Conservation (phyloP, 2,329 filamentous ascomycete genomes). For the Neurospora sp. region DNA sequence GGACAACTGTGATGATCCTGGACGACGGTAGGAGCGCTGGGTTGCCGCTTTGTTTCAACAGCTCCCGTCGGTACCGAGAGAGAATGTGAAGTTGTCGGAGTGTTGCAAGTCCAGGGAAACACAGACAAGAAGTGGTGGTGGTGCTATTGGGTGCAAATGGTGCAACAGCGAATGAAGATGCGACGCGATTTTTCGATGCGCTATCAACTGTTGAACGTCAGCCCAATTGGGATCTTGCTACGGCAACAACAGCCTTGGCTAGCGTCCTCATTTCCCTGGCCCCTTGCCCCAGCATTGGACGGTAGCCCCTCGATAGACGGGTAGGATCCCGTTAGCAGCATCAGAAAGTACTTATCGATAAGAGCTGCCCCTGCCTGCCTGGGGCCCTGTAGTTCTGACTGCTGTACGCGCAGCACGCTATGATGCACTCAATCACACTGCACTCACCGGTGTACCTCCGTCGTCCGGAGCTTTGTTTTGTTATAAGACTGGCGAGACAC, state of each 20-base stretch:
- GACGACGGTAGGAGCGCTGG: not conserved
- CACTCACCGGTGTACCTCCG: not conserved
- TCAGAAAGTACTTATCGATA: not conserved
- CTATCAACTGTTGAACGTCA: not conserved
- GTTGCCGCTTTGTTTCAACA: not conserved
- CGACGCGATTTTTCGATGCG: conserved; percentile 12
- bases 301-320: not conserved
- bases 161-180: conserved; percentile 5
- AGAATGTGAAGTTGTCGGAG: not conserved
- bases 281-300: not conserved
- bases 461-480: not conserved
- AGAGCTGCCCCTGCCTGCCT: not conserved
- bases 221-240: not conserved
- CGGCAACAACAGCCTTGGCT: not conserved
- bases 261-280: not conserved
- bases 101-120: not conserved
- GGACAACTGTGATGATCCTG: not conserved
- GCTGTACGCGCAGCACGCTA: not conserved
- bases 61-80: not conserved
- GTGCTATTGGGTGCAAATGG: not conserved
- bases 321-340: not conserved
- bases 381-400: not conserved
- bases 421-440: not conserved
- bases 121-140: not conserved
- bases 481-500: not conserved